Percentiles rank a stretch among this genome's conserved stretches.
Conservation (phyloP, 2,329 filamentous ascomycete species). For the Diplodia sapinea region DNA sequence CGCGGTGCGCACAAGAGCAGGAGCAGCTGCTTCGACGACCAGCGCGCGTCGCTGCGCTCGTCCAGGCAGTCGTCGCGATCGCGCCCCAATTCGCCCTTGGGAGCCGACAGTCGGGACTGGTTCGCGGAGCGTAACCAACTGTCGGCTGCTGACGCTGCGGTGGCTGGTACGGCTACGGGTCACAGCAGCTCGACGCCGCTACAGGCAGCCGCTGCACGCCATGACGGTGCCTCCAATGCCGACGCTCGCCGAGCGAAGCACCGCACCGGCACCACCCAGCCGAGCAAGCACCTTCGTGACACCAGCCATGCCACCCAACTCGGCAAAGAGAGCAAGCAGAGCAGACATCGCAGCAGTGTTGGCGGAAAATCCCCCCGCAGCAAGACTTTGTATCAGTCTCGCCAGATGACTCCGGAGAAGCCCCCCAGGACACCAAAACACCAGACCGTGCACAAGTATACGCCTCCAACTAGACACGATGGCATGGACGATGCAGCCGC, state of each 20-base stretch:
- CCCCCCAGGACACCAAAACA: not conserved
- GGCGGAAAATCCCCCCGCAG: not conserved
- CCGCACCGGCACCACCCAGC: constrained; percentile 1
- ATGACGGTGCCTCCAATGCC: not conserved
- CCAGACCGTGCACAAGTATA: constrained; percentile 32
- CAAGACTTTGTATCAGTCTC: not conserved
- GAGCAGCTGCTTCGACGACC: constrained; percentile 43
- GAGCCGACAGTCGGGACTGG: not conserved
- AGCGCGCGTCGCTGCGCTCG: constrained; percentile 41
- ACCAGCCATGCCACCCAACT: not conserved
- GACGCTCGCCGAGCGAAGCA: constrained; percentile 15
- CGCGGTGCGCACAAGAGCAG: constrained; percentile 34
- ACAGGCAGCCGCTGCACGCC: constrained; percentile 13
- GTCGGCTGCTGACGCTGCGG: not conserved
- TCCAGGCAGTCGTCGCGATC: constrained; percentile 32
- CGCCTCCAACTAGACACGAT: constrained; percentile 36
- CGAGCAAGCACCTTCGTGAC: not conserved
- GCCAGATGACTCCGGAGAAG: not conserved
- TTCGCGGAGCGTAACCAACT: not conserved
- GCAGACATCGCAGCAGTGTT: constrained; percentile 1
- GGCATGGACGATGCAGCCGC: constrained; percentile 31
- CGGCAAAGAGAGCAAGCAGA: constrained; percentile 5
- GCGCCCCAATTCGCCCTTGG: constrained; percentile 31
- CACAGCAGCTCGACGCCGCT: constrained; percentile 24
- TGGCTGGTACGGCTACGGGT: not conserved